Evolutionary conservation across 139 green algal species (phyloP).

Genomic region (Picochlorum sp.): DNA sequence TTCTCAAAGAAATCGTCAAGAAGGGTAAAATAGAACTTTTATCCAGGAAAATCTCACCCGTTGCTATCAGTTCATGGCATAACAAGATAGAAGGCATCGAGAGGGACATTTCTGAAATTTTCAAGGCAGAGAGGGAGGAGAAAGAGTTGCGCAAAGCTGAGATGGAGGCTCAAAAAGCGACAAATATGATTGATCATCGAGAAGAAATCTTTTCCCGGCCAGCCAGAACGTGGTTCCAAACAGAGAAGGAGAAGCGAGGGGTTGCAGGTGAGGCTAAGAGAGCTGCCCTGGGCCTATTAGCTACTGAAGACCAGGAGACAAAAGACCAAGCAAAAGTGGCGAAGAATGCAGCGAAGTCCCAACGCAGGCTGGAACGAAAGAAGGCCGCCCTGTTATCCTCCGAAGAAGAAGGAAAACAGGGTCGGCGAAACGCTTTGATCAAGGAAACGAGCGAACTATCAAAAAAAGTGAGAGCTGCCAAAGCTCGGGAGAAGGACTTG

Average conservation of each 20-base stretch:
- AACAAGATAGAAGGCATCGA: slow-evolving; percentile 49
- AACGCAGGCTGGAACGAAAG: slow-evolving; percentile 17
- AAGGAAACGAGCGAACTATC: slow-evolving; percentile 28
- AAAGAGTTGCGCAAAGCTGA: slow-evolving; percentile 71
- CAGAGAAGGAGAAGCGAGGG: slow-evolving; percentile 50
- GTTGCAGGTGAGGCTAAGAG: slow-evolving; percentile 21
- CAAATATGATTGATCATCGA: slow-evolving; percentile 89
- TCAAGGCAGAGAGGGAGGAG: slow-evolving; percentile 60
- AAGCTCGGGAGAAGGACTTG: slow-evolving; percentile 35
- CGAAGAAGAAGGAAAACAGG: slow-evolving; percentile 23
- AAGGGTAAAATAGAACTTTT: slow-evolving; percentile 43
- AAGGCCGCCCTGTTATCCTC: slow-evolving; percentile 18
- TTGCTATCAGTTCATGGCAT: slow-evolving; percentile 46
- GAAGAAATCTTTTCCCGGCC: slow-evolving; percentile 82
- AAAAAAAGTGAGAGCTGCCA: slow-evolving; percentile 34
- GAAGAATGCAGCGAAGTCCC: slow-evolving; percentile 17
- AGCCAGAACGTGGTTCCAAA: slow-evolving; percentile 88
- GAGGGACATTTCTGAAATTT: slow-evolving; percentile 13
- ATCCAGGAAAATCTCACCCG: slow-evolving; percentile 49
- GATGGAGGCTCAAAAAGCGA: slow-evolving; percentile 84
- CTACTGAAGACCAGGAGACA: background rate
- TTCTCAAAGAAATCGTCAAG: slow-evolving; percentile 83
- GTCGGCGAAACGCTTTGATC: slow-evolving; percentile 5
- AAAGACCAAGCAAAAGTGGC: slow-evolving; percentile 3
- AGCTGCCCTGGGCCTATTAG: background rate